Evolutionary conservation across 352 stramenopile species (phyloP), one percentile per base, ranked within the genome.

Genomic region (Aphanomyces euteiches): DNA sequence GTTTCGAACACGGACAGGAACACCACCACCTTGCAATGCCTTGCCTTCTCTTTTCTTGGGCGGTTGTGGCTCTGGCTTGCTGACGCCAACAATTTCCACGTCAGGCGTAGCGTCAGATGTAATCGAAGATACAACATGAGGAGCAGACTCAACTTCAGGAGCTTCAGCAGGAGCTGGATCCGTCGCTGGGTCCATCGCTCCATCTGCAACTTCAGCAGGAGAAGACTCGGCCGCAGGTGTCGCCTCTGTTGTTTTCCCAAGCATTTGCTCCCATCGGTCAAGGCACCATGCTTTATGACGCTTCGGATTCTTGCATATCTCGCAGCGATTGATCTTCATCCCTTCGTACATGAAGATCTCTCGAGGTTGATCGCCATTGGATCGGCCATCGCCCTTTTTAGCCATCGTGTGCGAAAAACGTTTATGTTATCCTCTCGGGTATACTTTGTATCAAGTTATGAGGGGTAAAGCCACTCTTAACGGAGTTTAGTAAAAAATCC

Each of bases 291-390:
- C 7, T 37, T 61, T 61, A 37, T 61, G 54, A n/a, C 54, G n/a
- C 54, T 61, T 61, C 3, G 54, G 54, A n/a, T 61, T 61, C 54
- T 61, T 61, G 54, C 54, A 61, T 28, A 61, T 61, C 17, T 61
- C 54, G n/a, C 54, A 61, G 7, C 54, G 54, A 39, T 61, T 61
- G 54, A 61, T 61, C 54, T 61, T 61, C 15, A 61, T 61, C 28
- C 54, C 54, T 39, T 61, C 54, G 34, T 45, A 61, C 15, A 40
- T 40, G 54, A 61, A 61, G 19, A 41, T 61, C n/a, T 61, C 54
- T 13, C 54, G 54, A 37, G 54, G 54, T n/a, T 61, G 54, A 39
- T 61, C 50, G 50, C 50, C 7, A 28, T 28, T 28, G 28, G 28
- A 28, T 28, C 28, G 28, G 28, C 28, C 28, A 28, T 28, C 28